Evolutionary conservation across 345 rosid species (phyloP), one percentile per base, ranked within the genome.

Genomic region (Anacardium occidentale): DNA sequence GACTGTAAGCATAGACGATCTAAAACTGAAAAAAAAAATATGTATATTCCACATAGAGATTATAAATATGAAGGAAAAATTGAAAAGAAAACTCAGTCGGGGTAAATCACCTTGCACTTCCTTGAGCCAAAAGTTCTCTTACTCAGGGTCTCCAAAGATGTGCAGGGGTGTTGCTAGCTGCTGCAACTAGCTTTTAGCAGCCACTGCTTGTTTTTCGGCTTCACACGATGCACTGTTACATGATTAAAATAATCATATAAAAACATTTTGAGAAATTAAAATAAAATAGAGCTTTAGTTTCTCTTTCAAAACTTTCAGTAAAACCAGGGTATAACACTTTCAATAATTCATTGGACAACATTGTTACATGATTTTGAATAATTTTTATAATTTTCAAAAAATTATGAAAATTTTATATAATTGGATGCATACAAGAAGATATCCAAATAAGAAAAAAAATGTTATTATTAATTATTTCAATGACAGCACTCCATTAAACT

Each of bases 161-260:
- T 94, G 92, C 98, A 92, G 89, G 69, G 97, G 97, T 77, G 97
- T 88, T 44, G 95, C 98, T 50, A 94, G 92, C 80, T 85, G 97
- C 88, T 94, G 98, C 89, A 94, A 76, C 83, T 94, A 97, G 75
- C 97, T 92, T 81, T 92, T 92, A 51, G 89, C 97, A 18, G 93
- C 77, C 74, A 86, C 88, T 0, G 97, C 95, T 84, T 94, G 91
- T 70, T 89, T 87, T 73, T 85, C 87, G 84, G 89, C 86, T 72
- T 89, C 93, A 69, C 98, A 94, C 17, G 92, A 83, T 79, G 92
- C 86, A 71, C 97, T 94, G 89, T 76, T n/a, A n/a, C n/a, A n/a
- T n/a, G n/a, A n/a, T n/a, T n/a, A n/a, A n/a, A 83, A 51, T 18
- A 20, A 71, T 50, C 15, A 68, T 12, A 10, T n/a, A 40, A 54